These are phyloP conservation scores for Lachnellula subtilissima DNA, from an alignment of 2,329 filamentous ascomycete genomes.

Conservation along the genomic window DNA sequence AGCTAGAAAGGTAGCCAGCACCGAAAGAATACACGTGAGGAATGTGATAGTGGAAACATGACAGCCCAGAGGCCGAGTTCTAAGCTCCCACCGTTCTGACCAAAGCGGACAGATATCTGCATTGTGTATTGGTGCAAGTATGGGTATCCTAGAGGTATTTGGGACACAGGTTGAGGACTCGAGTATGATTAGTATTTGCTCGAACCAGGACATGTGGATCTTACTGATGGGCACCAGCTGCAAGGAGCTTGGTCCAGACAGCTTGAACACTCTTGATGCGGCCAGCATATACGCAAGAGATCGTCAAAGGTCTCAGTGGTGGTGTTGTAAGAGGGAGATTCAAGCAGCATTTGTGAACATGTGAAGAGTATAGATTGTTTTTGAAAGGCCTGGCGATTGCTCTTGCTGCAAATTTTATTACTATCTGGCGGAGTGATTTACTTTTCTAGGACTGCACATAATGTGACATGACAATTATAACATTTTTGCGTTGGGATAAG, in stretches of 20 bases:
- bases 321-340: not conserved
- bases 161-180: constrained; percentile 48
- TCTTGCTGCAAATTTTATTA: no score
- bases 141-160: constrained; percentile 40
- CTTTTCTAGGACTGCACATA: no score
- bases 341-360: not conserved
- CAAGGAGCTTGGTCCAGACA: constrained; percentile 38
- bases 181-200: not conserved
- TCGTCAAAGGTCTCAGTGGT: constrained; percentile 22
- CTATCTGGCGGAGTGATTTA: no score
- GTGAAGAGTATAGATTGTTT: no score
- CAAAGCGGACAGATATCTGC: constrained; percentile 48
- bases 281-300: constrained; percentile 48
- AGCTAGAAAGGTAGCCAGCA: constrained; percentile 29
- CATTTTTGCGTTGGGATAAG: no score
- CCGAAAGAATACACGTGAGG: constrained; percentile 33
- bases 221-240: constrained; percentile 26
- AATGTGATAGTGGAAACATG: constrained; percentile 40
- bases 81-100: constrained; percentile 42
- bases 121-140: constrained; percentile 48
- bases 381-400: no score
- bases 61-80: constrained; percentile 37
- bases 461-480: no score
- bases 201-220: not conserved
- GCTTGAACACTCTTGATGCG: constrained; percentile 42